A percentile compares a stretch with the other conserved stretches of the same genome.
Conservation (phyloP, 495 filamentous ascomycete genomes). For the Penicillium herquei region DNA sequence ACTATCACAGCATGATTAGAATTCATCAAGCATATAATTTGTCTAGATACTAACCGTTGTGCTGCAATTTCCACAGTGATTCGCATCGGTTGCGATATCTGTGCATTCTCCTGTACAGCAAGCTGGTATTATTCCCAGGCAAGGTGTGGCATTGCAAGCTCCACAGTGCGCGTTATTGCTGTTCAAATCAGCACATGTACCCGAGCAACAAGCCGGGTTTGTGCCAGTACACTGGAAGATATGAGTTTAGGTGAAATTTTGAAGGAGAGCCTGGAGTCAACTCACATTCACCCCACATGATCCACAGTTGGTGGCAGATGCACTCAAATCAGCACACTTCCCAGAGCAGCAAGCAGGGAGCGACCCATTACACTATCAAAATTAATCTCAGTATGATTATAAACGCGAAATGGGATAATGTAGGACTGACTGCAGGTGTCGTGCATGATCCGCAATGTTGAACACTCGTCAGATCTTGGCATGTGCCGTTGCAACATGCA, state of each 20-base stretch:
- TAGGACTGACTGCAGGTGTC: slow-evolving; percentile 1
- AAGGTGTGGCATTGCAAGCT: slow-evolving; percentile 5
- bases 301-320: slow-evolving; percentile 14
- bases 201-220: slow-evolving; percentile 14
- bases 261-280: not conserved
- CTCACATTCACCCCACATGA: slow-evolving; percentile 11
- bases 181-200: slow-evolving; percentile 11
- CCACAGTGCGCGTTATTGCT: slow-evolving; percentile 10
- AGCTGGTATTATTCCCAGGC: slow-evolving; percentile 10
- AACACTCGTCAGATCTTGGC: slow-evolving; percentile 5
- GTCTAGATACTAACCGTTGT: slow-evolving; percentile 1
- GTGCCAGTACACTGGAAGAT: slow-evolving; percentile 10
- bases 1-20: not conserved
- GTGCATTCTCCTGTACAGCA: slow-evolving; percentile 17
- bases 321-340: slow-evolving; percentile 10
- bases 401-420: not conserved
- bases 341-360: slow-evolving; percentile 17
- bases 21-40: not conserved
- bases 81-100: slow-evolving; percentile 11
- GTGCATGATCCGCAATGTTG: slow-evolving; percentile 15
- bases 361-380: slow-evolving; percentile 10
- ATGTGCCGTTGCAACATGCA: slow-evolving; percentile 17
- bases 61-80: slow-evolving; percentile 17
- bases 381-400: not conserved
- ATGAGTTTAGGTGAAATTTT: not conserved